These are phyloP conservation scores for Phlebiopsis gigantea DNA, from an alignment of 768 basidiomycete species.

Conservation along the genomic window DNA sequence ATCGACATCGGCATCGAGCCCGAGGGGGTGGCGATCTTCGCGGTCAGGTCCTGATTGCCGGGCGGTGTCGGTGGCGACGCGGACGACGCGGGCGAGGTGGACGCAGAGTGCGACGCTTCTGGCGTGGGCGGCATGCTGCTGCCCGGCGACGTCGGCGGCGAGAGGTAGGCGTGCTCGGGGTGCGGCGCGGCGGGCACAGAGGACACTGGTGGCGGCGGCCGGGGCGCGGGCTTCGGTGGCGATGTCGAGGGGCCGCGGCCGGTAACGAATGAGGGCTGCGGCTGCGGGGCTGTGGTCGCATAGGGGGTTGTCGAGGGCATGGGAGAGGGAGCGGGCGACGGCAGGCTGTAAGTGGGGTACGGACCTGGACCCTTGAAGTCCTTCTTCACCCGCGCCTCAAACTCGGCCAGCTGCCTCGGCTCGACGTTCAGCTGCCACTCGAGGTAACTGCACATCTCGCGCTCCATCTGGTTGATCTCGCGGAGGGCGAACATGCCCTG, in stretches of 20 bases:
- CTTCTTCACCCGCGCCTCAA: constrained; percentile 52
- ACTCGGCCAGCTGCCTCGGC: constrained; percentile 50
- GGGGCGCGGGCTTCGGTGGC: constrained; percentile 17
- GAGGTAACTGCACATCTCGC: constrained; percentile 89
- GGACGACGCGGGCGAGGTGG: constrained; percentile 27
- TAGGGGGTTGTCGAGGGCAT: constrained; percentile 26
- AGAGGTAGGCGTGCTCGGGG: constrained; percentile 7
- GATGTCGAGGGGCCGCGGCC: constrained; percentile 15
- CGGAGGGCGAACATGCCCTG: constrained; percentile 63
- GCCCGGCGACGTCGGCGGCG: constrained; percentile 15
- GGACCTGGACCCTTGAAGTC: constrained; percentile 55
- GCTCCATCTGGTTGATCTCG: constrained; percentile 96
- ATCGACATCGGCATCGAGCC: constrained; percentile 8
- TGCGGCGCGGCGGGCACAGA: constrained; percentile 8
- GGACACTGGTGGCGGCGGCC: constrained; percentile 12
- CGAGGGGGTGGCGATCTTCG: constrained; percentile 17
- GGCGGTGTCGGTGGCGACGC: constrained; percentile 27
- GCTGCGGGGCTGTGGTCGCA: neutral
- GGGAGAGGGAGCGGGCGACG: constrained; percentile 34
- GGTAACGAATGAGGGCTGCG: constrained; percentile 19
- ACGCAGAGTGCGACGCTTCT: constrained; percentile 24
- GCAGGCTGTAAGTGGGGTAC: constrained; percentile 60
- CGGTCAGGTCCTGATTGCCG: constrained; percentile 20
- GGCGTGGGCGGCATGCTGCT: constrained; percentile 26
- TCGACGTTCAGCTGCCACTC: constrained; percentile 89